Percentiles rank a stretch among this genome's conserved stretches.
phyloP scores from a whole-genome alignment of 2,329 filamentous ascomycete genomes.

The Scleromitrula shiraiana region DNA sequence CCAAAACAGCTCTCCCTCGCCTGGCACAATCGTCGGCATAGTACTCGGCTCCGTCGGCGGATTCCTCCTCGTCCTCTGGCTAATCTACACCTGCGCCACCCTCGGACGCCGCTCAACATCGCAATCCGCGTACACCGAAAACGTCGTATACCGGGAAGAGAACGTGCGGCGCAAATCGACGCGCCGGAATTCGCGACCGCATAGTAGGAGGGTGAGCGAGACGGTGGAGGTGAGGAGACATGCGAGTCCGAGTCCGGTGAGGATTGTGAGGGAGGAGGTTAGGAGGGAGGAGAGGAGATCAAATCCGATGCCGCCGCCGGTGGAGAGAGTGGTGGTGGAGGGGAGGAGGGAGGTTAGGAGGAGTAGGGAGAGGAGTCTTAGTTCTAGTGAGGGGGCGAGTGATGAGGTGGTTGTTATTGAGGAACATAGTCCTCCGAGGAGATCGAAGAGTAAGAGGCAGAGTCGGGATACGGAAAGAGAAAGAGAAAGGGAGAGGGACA shows the following conservation, averaged over 20 bases:
- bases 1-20: conserved; percentile 42
- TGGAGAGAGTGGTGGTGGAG: conserved; percentile 27
- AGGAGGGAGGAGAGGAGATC: neutral
- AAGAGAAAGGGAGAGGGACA: conserved; percentile 16
- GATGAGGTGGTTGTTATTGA: conserved; percentile 32
- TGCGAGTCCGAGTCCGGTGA: conserved; percentile 7
- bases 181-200: conserved; percentile 6
- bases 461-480: no score
- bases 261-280: conserved; percentile 19
- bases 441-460: conserved; percentile 24
- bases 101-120: conserved; percentile 10
- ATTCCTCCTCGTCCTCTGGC: conserved; percentile 44
- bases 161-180: conserved; percentile 12
- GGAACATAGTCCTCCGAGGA: conserved; percentile 28
- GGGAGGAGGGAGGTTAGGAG: conserved; percentile 21
- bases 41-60: conserved; percentile 45
- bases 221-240: conserved; percentile 25
- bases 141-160: conserved; percentile 17
- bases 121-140: conserved; percentile 14
- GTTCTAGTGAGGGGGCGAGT: conserved; percentile 15
- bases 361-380: conserved; percentile 15
- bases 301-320: conserved; percentile 11
- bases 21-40: conserved; percentile 53
- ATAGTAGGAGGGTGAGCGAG: conserved; percentile 18
- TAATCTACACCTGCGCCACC: conserved; percentile 34